Evolutionary conservation across 176 grass and related monocot genomes (phyloP), one percentile per base, ranked within the genome.

Genomic region (Zea luxurians): DNA sequence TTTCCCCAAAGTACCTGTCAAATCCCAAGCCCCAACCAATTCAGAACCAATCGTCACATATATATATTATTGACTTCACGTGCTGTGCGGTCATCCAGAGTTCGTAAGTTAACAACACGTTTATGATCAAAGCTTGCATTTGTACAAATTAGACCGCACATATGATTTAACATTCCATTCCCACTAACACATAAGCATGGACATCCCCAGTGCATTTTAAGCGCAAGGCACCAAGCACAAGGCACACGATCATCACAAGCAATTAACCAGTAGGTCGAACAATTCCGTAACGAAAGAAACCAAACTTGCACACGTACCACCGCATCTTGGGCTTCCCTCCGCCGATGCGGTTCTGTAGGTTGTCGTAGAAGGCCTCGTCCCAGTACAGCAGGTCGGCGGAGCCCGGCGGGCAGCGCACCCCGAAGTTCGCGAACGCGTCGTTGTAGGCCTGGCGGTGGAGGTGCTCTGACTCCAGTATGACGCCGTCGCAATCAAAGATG

Each of bases 301-400:
- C 11, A 70, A 63, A 37, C 41, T 83, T 12, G 59, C 4, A 34
- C 2, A 73, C 75, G 16, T 83, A 98, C 95, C 95, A 98, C 82
- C 95, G 91, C 95, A 98, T 94, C 78, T 98, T 98, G 63, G 95
- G 95, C 48, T 94, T 98, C 42, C 95, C 95, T 70, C 95, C 95
- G 68, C 95, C 95, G 84, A 94, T 89, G 10, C 18, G 85, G 61
- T 98, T 98, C 85, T 94, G 95, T 45, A 98, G 83, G 16, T 78
- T 78, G 57, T 98, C 95, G 58, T 98, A 92, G 91, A 98, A 98
- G 8, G 87, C 81, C 54, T 85, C 64, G 47, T 83, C 85, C 91
- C 95, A 98, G 78, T 72, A 69, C 43, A 98, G 91, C 41, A 83
- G 48, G 52, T 61, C 72, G 18, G 70, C 48, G n/a, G 87, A 79